Evolutionary conservation across 371 early-diverging fungal genomes (phyloP), one percentile per base, ranked within the genome.

Genomic region (Blakeslea trispora): DNA sequence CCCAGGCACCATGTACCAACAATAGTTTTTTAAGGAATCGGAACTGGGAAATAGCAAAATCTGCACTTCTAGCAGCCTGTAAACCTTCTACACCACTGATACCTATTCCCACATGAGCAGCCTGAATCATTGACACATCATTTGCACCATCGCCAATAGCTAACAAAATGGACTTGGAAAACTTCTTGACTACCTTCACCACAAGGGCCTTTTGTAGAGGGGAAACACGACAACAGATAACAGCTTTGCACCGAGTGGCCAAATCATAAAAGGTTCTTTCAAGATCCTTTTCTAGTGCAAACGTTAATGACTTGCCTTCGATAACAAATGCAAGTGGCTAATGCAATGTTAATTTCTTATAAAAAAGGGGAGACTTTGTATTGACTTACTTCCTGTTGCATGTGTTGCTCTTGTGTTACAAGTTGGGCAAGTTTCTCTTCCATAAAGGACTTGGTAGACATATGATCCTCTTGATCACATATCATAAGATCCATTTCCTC

Each of bases 81-180:
- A 95, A 81, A 21, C 99, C 99, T 72, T 99, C 99, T 56, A 92
- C 86, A 32, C 99, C 99, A 55, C 91, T 92, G 55, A 99, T 98
- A 47, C 99, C 99, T 23, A 99, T 87, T 53, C 92, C 91, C 0
- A 99, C 95, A 69, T 98, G 95, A 3, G 99, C 96, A 18, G 93
- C 93, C 72, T 95, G 92, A 53, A 99, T 92, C 99, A 99, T 99
- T 41, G 91, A 86, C 10, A 99, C 97, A 68, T 99, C 99, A 65
- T 99, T 99, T 24, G 98, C 98, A 42, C 99, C 99, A 74, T 99
- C 99, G 45, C 99, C 98, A 48, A 96, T 95, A 44, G 90, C 97
- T 57, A 91, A 87, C 45, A 87, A 70, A 61, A 89, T 89, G 0
- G 92, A 88, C 59, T 82, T 89, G 40, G 74, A 74, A 39, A 81